Evolutionary conservation across 108 stramenopile genomes (phyloP).

Genomic region (Pseudonitzschia multiseries): DNA sequence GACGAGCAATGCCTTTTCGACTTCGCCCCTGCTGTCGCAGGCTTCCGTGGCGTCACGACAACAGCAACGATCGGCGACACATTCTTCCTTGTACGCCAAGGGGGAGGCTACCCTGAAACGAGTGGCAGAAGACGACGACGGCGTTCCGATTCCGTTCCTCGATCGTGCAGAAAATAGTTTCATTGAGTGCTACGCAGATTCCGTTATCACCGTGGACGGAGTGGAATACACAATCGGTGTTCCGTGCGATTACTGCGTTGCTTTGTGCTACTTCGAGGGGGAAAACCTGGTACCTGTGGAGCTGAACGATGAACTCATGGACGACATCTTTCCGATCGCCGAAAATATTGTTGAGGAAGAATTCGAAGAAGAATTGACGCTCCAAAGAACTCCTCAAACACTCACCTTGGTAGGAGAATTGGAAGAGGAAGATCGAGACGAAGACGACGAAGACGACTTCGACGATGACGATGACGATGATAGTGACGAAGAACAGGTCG

Average conservation of each 20-base stretch:
- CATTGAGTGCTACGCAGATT: constrained; percentile 88
- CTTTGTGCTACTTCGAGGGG: constrained; percentile 78
- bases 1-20: not conserved
- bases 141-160: constrained; percentile 76
- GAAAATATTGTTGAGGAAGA: constrained; percentile 81
- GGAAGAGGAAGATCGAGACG: constrained; percentile 58
- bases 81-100: not conserved
- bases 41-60: not conserved
- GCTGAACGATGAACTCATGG: constrained; percentile 74
- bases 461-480: constrained; percentile 61
- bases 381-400: constrained; percentile 83
- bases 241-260: constrained; percentile 85
- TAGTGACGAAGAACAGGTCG: constrained; percentile 80
- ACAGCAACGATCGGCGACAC: not conserved
- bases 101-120: not conserved
- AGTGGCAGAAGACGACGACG: constrained; percentile 53
- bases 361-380: constrained; percentile 81
- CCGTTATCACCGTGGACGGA: constrained; percentile 54
- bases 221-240: constrained; percentile 84
- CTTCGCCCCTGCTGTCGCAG: not conserved
- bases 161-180: constrained; percentile 56
- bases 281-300: constrained; percentile 72
- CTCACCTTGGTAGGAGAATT: constrained; percentile 83
- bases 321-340: constrained; percentile 83
- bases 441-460: constrained; percentile 37